Evolutionary conservation across 2,329 filamentous ascomycete species (phyloP).

Genomic region (Xylariaceae sp.): DNA sequence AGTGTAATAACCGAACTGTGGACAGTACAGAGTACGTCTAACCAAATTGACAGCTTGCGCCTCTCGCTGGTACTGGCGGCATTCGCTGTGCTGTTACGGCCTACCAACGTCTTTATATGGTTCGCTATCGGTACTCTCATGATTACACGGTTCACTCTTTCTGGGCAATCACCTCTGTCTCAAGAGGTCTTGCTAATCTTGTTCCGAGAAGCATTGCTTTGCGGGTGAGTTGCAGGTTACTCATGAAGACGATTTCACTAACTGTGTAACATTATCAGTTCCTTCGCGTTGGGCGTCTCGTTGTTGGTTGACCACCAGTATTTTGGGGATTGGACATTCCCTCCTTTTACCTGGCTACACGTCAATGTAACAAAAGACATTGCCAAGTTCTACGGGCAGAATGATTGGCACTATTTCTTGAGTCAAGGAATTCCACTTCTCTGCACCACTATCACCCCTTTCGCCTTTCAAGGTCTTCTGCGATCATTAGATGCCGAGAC

Average conservation of each 20-base stretch:
- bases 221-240: slow-evolving; percentile 42
- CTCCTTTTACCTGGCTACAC: slow-evolving; percentile 80
- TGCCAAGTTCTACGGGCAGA: slow-evolving; percentile 88
- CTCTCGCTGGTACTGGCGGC: slow-evolving; percentile 73
- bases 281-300: slow-evolving; percentile 61
- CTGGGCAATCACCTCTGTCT: slow-evolving; percentile 40
- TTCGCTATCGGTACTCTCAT: slow-evolving; percentile 59
- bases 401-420: slow-evolving; percentile 90
- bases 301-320: slow-evolving; percentile 70
- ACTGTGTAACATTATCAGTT: slow-evolving; percentile 25
- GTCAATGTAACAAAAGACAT: slow-evolving; percentile 89
- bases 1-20: background rate
- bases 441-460: slow-evolving; percentile 79
- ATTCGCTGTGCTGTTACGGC: slow-evolving; percentile 78
- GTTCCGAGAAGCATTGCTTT: slow-evolving; percentile 62
- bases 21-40: slow-evolving; percentile 4
- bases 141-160: slow-evolving; percentile 42
- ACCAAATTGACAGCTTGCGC: slow-evolving; percentile 44
- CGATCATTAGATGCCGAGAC: slow-evolving; percentile 40
- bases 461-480: slow-evolving; percentile 65
- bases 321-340: slow-evolving; percentile 85
- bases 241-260: background rate
- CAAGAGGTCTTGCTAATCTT: slow-evolving; percentile 50
- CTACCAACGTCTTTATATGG: slow-evolving; percentile 90
- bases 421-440: slow-evolving; percentile 86